phyloP scores from a whole-genome alignment of 208 protist species.

The Acanthamoeba divionensis region DNA sequence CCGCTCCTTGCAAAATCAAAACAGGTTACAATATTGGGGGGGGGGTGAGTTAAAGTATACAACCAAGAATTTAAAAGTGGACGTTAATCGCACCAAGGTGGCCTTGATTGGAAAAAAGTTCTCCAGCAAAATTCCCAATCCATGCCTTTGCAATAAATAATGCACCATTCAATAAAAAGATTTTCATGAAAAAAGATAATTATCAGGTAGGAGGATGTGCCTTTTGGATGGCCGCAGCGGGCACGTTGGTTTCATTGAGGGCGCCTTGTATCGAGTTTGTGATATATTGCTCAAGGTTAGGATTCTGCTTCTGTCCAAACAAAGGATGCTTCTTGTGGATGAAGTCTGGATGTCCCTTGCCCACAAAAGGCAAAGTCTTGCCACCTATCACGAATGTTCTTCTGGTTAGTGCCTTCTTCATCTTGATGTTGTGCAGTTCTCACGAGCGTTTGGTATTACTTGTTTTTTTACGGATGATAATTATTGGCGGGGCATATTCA shows the following conservation, averaged over 20 bases:
- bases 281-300: conserved; percentile 82
- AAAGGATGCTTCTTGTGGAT: conserved; percentile 89
- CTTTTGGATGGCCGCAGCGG: conserved; percentile 80
- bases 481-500: too few species aligned
- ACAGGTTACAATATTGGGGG: too few species aligned
- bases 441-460: neutral
- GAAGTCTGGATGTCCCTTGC: conserved; percentile 87
- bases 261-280: conserved; percentile 63
- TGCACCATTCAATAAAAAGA: neutral
- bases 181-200: neutral
- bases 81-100: conserved; percentile 86
- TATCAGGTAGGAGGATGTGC: neutral
- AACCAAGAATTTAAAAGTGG: too few species aligned
- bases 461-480: neutral
- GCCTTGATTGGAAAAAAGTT: conserved; percentile 87
- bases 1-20: too few species aligned
- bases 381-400: conserved; percentile 85
- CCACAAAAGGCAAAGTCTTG: conserved; percentile 86
- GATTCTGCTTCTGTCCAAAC: conserved; percentile 88
- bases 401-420: neutral
- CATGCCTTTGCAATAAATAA: neutral
- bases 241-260: conserved; percentile 69
- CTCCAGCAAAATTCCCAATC: conserved; percentile 86
- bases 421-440: neutral
- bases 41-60: conserved; percentile 76